A percentile compares a stretch with the other conserved stretches of the same genome.
Conservation (phyloP, 306 rosid genomes). For the Gillenia trifoliata region DNA sequence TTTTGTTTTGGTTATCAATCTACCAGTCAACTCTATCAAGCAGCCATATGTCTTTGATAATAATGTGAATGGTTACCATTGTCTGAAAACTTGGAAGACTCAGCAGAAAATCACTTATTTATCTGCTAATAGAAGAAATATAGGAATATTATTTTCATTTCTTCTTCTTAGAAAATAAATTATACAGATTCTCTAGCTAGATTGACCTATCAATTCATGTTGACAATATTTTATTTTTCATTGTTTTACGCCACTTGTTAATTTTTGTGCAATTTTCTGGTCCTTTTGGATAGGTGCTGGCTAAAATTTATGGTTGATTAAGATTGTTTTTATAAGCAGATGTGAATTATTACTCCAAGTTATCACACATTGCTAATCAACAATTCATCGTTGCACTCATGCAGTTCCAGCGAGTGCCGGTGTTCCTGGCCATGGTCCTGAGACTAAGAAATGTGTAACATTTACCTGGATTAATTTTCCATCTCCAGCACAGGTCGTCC, state of each 20-base stretch:
- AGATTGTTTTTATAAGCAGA: constrained; percentile 46
- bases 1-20: too few relatives aligned
- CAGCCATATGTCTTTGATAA: too few relatives aligned
- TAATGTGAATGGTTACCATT: too few relatives aligned
- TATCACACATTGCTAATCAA: constrained; percentile 77
- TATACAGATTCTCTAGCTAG: too few relatives aligned
- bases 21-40: too few relatives aligned
- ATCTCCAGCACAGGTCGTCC: constrained; percentile 50
- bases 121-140: too few relatives aligned
- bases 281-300: neutral
- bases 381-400: constrained; percentile 73
- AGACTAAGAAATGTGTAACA: constrained; percentile 69
- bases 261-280: neutral
- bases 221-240: neutral
- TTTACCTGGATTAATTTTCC: constrained; percentile 65
- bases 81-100: too few relatives aligned
- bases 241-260: neutral
- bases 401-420: constrained; percentile 86
- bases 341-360: constrained; percentile 82
- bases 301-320: constrained; percentile 19
- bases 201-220: neutral
- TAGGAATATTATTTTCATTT: too few relatives aligned
- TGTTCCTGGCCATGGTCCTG: constrained; percentile 86
- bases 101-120: too few relatives aligned
- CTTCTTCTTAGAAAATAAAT: too few relatives aligned